Percentiles rank a stretch among this genome's conserved stretches.
These are phyloP conservation scores for Claviceps sp. DNA, from an alignment of 2,329 filamentous ascomycete species.

Conservation along the genomic window DNA sequence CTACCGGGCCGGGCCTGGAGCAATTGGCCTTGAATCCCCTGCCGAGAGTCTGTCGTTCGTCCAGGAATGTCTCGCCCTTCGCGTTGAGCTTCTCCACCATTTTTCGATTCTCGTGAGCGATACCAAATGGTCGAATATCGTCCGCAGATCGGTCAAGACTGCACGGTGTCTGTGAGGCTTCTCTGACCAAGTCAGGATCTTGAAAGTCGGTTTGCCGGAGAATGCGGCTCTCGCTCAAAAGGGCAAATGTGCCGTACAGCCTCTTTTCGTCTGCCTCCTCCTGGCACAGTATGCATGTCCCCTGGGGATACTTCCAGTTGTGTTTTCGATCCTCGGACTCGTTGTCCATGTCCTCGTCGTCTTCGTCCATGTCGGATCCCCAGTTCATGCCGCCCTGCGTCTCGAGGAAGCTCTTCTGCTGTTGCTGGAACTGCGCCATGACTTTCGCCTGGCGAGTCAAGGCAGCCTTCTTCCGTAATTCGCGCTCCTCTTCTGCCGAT, in stretches of 20 bases:
- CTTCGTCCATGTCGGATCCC: constrained; percentile 67
- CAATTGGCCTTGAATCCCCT: constrained; percentile 70
- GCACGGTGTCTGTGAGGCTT: constrained; percentile 63
- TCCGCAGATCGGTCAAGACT: constrained; percentile 81
- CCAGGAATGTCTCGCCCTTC: constrained; percentile 54
- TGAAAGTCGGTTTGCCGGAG: constrained; percentile 74
- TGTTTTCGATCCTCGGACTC: constrained; percentile 52
- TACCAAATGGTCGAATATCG: constrained; percentile 72
- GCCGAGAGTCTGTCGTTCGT: constrained; percentile 71
- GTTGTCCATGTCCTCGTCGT: constrained; percentile 57
- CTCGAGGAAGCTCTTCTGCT: constrained; percentile 88
- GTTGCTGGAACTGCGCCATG: constrained; percentile 96
- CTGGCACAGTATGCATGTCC: constrained; percentile 91
- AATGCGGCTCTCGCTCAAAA: constrained; percentile 75
- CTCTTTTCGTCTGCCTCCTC: constrained; percentile 85
- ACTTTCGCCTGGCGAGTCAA: constrained; percentile 81
- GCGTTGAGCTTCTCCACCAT: constrained; percentile 63
- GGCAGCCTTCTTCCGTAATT: constrained; percentile 82
- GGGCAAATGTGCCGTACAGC: constrained; percentile 85
- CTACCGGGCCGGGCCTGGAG: constrained; percentile 62
- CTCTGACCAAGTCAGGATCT: constrained; percentile 71
- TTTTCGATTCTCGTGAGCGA: constrained; percentile 74
- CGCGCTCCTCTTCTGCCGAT: constrained; percentile 57
- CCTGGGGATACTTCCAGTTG: constrained; percentile 76
- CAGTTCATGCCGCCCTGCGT: constrained; percentile 81